Evolutionary conservation across 2,329 filamentous ascomycete species (phyloP), one percentile per base, ranked within the genome.

Genomic region (Cercospora beticola): DNA sequence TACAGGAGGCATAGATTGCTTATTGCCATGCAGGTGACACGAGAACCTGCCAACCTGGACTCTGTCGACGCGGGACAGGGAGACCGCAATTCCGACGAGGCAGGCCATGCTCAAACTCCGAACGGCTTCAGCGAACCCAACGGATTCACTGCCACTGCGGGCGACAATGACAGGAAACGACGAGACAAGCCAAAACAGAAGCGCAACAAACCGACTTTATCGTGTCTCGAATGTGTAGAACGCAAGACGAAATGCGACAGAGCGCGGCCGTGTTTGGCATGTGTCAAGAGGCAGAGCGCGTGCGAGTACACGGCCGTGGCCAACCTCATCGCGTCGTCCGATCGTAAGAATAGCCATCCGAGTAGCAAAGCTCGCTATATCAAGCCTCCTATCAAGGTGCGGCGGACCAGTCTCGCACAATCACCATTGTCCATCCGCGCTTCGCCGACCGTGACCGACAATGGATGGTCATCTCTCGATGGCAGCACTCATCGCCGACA

Each of bases 181-280:
- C 31, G 62, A 26, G 60, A 31, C 5, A 78, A 77, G 54, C 73
- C 76, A 3, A 92, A 91, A 81, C 91, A 94, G 81, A 93, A 91
- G 82, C 87, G 92, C 59, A 94, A 94, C 81, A 94, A 94, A 79
- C 92, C 92, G 3, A 94, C 91, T 0, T 78, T 94, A 70, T 92
- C 90, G 60, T 94, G 92, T 75, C 86, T 89, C 70, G 90, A 93
- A 78, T 94, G 92, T 76, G 92, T 94, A 23, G 90, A 93, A 80
- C 85, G 91, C 73, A 94, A 94, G 81, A 94, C 91, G 26, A 94
- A 94, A 89, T 94, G 91, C 78, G 91, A 94, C 79, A 85, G 91
- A 76, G 89, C 87, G 46, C 83, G 91, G 74, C 92, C 91, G 46
- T 80, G 77, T 74, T 73, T 83, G 58, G 78, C 79, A 84, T 90